phyloP scores from a whole-genome alignment of 2,329 filamentous ascomycete species.

The Cladobotryum protrusum region DNA sequence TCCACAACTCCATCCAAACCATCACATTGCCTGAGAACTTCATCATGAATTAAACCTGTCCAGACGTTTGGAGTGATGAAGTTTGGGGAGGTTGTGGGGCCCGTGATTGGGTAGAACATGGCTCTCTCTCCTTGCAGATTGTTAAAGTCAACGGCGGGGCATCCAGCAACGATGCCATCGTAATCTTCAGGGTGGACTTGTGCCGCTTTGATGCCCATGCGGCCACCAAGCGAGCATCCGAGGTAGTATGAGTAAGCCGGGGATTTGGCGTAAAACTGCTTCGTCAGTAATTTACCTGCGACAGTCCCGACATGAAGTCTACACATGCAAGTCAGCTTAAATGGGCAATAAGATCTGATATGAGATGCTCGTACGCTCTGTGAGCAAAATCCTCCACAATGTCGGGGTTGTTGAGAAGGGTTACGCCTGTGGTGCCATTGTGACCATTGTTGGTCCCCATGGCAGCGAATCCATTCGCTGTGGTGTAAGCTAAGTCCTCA shows the following conservation, averaged over 20 bases:
- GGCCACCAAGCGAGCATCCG: conserved; percentile 54
- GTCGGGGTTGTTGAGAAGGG: conserved; percentile 31
- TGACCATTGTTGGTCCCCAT: conserved; percentile 47
- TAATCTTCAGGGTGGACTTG: conserved; percentile 51
- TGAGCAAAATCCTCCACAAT: conserved; percentile 31
- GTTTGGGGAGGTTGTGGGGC: conserved; percentile 24
- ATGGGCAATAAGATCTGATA: neutral
- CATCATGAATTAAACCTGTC: conserved; percentile 18
- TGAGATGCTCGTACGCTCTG: conserved; percentile 16
- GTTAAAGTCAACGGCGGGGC: conserved; percentile 34
- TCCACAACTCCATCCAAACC: conserved; percentile 42
- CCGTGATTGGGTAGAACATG: conserved; percentile 37
- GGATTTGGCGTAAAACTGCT: conserved; percentile 38
- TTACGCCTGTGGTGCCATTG: conserved; percentile 33
- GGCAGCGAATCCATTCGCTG: conserved; percentile 37
- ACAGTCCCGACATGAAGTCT: conserved; percentile 41
- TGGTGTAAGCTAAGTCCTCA: conserved; percentile 39
- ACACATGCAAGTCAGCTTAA: neutral
- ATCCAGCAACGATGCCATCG: conserved; percentile 49
- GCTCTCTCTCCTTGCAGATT: conserved; percentile 30
- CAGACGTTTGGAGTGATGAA: conserved; percentile 21
- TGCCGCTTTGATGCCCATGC: conserved; percentile 50
- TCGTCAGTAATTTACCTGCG: conserved; percentile 40
- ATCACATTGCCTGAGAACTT: conserved; percentile 40
- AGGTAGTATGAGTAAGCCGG: conserved; percentile 45